These are phyloP conservation scores for Cicer pinnatifidum DNA, from an alignment of 306 rosid species.

Conservation along the genomic window DNA sequence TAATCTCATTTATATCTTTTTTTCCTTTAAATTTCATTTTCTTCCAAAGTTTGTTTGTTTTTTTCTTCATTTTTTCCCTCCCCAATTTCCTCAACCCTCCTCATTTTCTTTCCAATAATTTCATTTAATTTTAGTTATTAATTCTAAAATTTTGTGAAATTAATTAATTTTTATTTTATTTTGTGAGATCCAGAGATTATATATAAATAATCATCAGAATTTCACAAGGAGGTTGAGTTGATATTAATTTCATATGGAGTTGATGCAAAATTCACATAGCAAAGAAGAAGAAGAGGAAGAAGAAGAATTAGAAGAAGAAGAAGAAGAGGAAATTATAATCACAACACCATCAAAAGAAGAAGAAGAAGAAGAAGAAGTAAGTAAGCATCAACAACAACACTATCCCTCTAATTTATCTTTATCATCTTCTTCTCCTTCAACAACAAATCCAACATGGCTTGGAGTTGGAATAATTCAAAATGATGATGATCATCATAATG, in stretches of 20 bases:
- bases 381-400: constrained; percentile 39
- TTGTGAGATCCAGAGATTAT: constrained; percentile 49
- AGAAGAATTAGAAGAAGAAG: constrained; percentile 50
- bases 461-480: constrained; percentile 34
- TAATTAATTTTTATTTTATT: constrained; percentile 25
- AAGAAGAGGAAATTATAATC: constrained; percentile 46
- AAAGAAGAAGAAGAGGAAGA: constrained; percentile 55
- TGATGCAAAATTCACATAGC: constrained; percentile 54
- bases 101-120: too few relatives aligned
- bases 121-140: background rate
- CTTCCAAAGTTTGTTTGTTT: background rate
- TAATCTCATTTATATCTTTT: background rate
- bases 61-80: background rate
- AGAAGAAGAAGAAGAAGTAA: constrained; percentile 39
- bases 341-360: constrained; percentile 14
- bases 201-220: constrained; percentile 38
- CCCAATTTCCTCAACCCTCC: background rate
- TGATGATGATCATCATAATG: constrained; percentile 37
- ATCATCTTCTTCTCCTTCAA: constrained; percentile 46
- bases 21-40: background rate
- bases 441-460: constrained; percentile 38
- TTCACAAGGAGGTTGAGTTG: constrained; percentile 37
- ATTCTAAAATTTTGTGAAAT: constrained; percentile 26
- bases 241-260: constrained; percentile 49
- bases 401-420: constrained; percentile 40